phyloP scores from a whole-genome alignment of 2,329 filamentous ascomycete species.

The Monosporascus cannonballus region DNA sequence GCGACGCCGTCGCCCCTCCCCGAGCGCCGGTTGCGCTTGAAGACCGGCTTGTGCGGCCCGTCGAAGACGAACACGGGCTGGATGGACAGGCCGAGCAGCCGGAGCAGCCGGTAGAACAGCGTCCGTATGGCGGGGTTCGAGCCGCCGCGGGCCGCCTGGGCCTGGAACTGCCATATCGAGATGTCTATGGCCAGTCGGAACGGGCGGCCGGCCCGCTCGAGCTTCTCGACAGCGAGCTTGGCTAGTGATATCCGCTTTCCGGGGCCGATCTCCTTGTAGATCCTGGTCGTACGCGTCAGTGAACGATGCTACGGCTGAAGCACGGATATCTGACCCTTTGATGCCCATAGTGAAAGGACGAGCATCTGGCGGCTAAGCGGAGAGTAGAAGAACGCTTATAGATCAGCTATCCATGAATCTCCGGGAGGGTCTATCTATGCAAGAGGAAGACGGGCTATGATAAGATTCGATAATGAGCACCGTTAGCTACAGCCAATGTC shows the following conservation, averaged over 20 bases:
- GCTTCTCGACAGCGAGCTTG: conserved; percentile 73
- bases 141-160: conserved; percentile 78
- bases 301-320: neutral
- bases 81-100: conserved; percentile 69
- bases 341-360: conserved; percentile 49
- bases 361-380: neutral
- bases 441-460: neutral
- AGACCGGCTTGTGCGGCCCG: conserved; percentile 73
- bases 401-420: conserved; percentile 1
- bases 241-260: conserved; percentile 75
- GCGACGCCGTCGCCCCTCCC: conserved; percentile 60
- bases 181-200: conserved; percentile 88
- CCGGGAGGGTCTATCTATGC: neutral
- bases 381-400: neutral
- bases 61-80: conserved; percentile 89
- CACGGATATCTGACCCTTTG: conserved; percentile 44
- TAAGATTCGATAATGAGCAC: no score
- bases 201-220: conserved; percentile 64
- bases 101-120: conserved; percentile 83
- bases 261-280: conserved; percentile 83
- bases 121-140: conserved; percentile 86
- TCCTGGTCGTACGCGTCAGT: conserved; percentile 45
- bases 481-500: no score
- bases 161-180: conserved; percentile 96
- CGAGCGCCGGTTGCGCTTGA: conserved; percentile 81